Evolutionary conservation across 495 filamentous ascomycete species (phyloP), one percentile per base, ranked within the genome.

Genomic region (Tetracladium setigerum): DNA sequence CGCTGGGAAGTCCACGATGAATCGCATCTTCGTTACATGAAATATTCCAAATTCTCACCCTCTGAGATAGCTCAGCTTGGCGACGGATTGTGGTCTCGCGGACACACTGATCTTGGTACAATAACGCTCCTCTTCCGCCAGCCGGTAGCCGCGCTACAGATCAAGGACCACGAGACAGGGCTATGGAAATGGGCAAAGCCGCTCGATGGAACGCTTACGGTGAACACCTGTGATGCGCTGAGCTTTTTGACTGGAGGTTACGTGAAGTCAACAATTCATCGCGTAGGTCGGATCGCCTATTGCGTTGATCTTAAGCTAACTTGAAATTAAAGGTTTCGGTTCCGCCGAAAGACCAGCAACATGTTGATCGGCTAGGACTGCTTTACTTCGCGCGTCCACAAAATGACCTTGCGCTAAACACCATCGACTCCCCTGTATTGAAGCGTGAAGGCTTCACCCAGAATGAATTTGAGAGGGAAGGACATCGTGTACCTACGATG

Each of bases 91-190:
- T 76, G 68, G 58, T 58, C 60, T 0, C 65, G 65, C 27, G 74
- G 72, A 0, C 74, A 79, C 52, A 74, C 72, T 1, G 77, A 80
- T 49, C 72, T 74, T 40, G 72, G 71, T 24, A 71, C 62, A 17
- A 43, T 79, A 7, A 79, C 74, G 0, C 56, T 81, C 14, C 60
- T 78, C 0, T 79, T 76, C 62, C 65, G 71, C 30, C 76, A 80
- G 45, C 73, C 75, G 5, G 62, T 79, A 24, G 77, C 74, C 2
- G 77, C 68, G 7, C 53, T 81, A 34, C 74, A 81, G 55, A 68
- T 78, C 16, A 58, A 63, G 9, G 57, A 46, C 10, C 53, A 51
- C 22, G 66, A 64, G 7, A 62, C 63, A 12, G n/a, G n/a, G n/a
- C n/a, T n/a, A n/a, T 75, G 70, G 71, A 68, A 63, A 44, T 69